Base-by-base conservation (phyloP, 2,329 filamentous ascomycete species). In the Biscogniauxia marginata region DNA sequence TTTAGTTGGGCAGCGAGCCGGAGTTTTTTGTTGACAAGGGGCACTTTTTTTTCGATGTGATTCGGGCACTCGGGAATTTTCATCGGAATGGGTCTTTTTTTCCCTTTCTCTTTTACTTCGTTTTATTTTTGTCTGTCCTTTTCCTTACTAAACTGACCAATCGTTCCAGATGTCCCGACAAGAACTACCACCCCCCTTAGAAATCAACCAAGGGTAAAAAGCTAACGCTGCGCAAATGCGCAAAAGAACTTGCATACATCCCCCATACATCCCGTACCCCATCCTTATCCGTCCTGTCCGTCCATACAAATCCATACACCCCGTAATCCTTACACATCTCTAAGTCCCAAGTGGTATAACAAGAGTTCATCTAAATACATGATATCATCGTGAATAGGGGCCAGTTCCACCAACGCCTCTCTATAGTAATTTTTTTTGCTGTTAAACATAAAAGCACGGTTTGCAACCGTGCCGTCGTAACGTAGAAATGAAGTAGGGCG, bases 91-190 rank as follows among this genome's bases (percentile, higher is more conserved):
- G 2, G 7, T 5, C 30, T 7, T 39, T 34, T n/a, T 9, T 39
- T 39, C n/a, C n/a, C 30, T 39, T 39, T 11, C 30, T 54, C n/a
- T 34, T 46, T 22, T 52, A 56, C 53, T 54, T 22, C 46, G 4
- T 46, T 39, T 44, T 51, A 50, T 49, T 22, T 34, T 7, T 21
- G 55, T 44, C 9, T 53, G 18, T 45, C 20, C n/a, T 39, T n/a
- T 39, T 39, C n/a, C 30, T 21, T 9, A 51, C 43, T 9, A 39
- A 16, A 39, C 30, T 39, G 11, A 39, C 30, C 30, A 39, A 39
- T 39, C 30, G 9, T 39, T 11, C 13, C 7, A 39, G 30, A n/a
- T 39, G 30, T 16, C n/a, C 30, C 30, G 30, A 39, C 30, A 39
- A n/a, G n/a, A n/a, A n/a, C n/a, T n/a, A n/a, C n/a, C 30, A 2